A percentile compares a stretch with the other conserved stretches of the same genome.
Conservation (phyloP, 148 eudicot genomes). For the Diospyros lotus region DNA sequence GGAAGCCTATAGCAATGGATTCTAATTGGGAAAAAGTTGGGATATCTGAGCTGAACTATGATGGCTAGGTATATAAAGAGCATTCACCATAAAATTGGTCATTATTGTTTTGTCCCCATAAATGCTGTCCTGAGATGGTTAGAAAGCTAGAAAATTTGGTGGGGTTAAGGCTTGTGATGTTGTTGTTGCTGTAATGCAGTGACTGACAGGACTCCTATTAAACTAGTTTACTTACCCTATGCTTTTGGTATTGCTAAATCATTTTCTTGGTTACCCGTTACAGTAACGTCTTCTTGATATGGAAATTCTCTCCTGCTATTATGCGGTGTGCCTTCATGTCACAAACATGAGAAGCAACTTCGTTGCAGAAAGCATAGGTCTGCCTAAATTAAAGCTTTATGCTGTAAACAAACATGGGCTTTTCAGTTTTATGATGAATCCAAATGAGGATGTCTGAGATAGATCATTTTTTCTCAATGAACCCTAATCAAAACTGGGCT, state of each 20-base stretch:
- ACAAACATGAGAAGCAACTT: constrained; percentile 20
- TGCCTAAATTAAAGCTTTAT: constrained; percentile 17
- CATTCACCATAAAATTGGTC: no score
- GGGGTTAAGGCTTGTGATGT: no score
- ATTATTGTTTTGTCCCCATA: no score
- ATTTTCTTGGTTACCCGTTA: constrained; percentile 14
- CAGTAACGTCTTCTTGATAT: constrained; percentile 38
- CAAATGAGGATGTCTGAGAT: constrained; percentile 8
- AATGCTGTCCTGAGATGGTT: no score
- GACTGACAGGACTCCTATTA: neutral
- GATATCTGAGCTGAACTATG: no score
- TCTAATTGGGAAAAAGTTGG: no score
- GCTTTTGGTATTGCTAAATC: neutral
- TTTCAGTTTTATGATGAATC: constrained; percentile 14
- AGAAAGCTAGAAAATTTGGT: no score
- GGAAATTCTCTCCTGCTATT: constrained; percentile 56
- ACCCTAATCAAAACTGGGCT: constrained; percentile 6
- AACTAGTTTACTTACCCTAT: neutral
- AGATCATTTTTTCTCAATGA: constrained; percentile 20
- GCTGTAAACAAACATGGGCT: constrained; percentile 17
- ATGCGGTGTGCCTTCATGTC: constrained; percentile 28
- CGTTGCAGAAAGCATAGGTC: constrained; percentile 21
- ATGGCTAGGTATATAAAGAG: no score
- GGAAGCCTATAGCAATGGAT: no score
- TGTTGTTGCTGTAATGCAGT: no score